Conservation (phyloP, 306 rosid species). For the Potentilla sterilis region DNA sequence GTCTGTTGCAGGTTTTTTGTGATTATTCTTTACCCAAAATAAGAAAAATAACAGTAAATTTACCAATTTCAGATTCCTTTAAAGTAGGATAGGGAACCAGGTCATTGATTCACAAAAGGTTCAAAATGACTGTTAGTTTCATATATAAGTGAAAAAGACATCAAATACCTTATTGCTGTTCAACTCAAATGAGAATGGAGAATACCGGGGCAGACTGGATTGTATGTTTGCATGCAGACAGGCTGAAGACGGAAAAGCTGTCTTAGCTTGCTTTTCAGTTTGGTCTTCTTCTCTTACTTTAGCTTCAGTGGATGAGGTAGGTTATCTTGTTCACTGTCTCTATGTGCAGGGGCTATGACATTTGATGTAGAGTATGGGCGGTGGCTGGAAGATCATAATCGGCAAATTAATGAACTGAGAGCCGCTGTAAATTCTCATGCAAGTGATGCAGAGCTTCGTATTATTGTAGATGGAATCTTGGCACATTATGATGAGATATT, state of each 20-base stretch:
- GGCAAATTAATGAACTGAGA: slow-evolving; percentile 83
- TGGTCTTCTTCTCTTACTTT: slow-evolving; percentile 14
- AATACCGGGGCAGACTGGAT: not conserved
- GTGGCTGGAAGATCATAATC: slow-evolving; percentile 94
- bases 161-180: not conserved
- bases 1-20: not conserved
- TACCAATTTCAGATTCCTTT: not conserved
- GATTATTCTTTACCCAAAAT: not conserved
- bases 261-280: slow-evolving; percentile 4
- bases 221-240: slow-evolving; percentile 12
- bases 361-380: slow-evolving; percentile 89
- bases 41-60: not conserved
- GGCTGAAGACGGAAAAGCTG: not conserved
- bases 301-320: slow-evolving; percentile 18
- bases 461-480: slow-evolving; percentile 72
- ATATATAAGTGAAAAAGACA: not conserved
- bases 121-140: not conserved
- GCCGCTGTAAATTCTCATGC: slow-evolving; percentile 96
- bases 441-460: slow-evolving; percentile 93
- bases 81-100: not conserved
- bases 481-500: slow-evolving; percentile 89
- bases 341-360: slow-evolving; percentile 83
- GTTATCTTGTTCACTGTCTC: slow-evolving; percentile 25
- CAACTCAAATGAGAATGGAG: not conserved
- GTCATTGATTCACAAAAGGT: not conserved